Evolutionary conservation across 176 grass and related monocot genomes (phyloP).

Genomic region (Phyllostachys edulis): DNA sequence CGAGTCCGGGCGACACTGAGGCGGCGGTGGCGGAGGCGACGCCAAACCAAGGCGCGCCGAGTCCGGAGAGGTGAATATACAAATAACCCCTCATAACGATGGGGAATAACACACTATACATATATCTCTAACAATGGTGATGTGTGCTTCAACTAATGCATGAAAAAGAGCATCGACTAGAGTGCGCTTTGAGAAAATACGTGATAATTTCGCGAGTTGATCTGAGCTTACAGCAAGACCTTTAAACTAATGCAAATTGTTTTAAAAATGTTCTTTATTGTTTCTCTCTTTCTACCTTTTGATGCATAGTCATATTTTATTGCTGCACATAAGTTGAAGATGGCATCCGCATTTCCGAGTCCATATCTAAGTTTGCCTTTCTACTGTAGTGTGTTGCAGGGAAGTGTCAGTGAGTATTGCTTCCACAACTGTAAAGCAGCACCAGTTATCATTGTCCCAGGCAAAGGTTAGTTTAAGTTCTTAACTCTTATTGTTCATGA

Average conservation of each 20-base stretch:
- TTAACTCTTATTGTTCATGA: conserved; percentile 6
- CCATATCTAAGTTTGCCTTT: conserved; percentile 38
- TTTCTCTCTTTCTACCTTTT: conserved; percentile 16
- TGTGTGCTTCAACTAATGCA: conserved; percentile 17
- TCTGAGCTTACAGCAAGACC: conserved; percentile 5
- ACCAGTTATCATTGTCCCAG: conserved; percentile 86
- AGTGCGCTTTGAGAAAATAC: conserved; percentile 8
- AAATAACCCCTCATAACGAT: too few species aligned
- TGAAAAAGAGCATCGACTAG: conserved; percentile 3
- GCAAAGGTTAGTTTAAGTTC: conserved; percentile 62
- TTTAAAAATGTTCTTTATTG: conserved; percentile 13
- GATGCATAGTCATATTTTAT: conserved; percentile 26
- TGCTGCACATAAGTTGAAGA: conserved; percentile 20
- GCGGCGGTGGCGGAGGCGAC: too few species aligned
- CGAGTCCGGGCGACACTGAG: too few species aligned
- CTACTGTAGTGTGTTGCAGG: conserved; percentile 71
- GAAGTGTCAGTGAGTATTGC: conserved; percentile 83
- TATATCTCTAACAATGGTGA: too few species aligned
- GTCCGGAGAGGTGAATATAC: too few species aligned
- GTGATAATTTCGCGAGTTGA: conserved; percentile 17
- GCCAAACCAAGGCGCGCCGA: too few species aligned
- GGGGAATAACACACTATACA: too few species aligned
- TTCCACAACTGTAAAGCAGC: conserved; percentile 92
- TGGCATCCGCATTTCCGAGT: conserved; percentile 12
- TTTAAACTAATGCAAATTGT: conserved; percentile 23